phyloP scores from a whole-genome alignment of 352 stramenopile genomes.

The Phytophthora agathidicida region DNA sequence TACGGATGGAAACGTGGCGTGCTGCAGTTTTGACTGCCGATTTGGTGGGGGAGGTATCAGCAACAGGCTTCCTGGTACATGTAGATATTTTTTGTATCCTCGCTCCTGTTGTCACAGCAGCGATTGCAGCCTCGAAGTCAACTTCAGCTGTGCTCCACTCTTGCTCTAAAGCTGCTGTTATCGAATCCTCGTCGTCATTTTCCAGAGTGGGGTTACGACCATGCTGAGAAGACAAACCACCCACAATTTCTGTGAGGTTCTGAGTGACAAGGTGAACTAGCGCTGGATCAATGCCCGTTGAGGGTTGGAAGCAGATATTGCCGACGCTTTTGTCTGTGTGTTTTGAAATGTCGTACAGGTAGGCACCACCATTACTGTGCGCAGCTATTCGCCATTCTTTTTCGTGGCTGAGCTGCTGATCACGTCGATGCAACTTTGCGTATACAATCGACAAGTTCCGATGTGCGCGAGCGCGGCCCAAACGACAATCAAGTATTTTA shows the following conservation, averaged over 20 bases:
- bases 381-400: constrained; percentile 29
- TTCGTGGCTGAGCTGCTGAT: constrained; percentile 50
- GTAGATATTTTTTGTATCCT: neutral
- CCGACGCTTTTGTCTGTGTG: constrained; percentile 52
- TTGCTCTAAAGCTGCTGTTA: constrained; percentile 18
- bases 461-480: constrained; percentile 66
- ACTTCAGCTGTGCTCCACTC: constrained; percentile 30
- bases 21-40: neutral
- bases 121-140: constrained; percentile 26
- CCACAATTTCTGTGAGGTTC: constrained; percentile 43
- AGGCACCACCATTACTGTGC: constrained; percentile 35
- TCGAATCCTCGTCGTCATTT: constrained; percentile 10
- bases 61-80: neutral
- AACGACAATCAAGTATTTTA: constrained; percentile 45
- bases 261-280: constrained; percentile 43
- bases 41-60: neutral
- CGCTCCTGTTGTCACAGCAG: constrained; percentile 8
- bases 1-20: constrained; percentile 27
- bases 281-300: constrained; percentile 36
- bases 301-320: constrained; percentile 74
- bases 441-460: constrained; percentile 75
- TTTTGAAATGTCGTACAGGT: constrained; percentile 52
- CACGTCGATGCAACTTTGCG: constrained; percentile 50
- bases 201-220: neutral
- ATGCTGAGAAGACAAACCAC: constrained; percentile 6